Evolutionary conservation across 345 rosid species (phyloP), one percentile per base, ranked within the genome.

Genomic region (Microcos paniculata): DNA sequence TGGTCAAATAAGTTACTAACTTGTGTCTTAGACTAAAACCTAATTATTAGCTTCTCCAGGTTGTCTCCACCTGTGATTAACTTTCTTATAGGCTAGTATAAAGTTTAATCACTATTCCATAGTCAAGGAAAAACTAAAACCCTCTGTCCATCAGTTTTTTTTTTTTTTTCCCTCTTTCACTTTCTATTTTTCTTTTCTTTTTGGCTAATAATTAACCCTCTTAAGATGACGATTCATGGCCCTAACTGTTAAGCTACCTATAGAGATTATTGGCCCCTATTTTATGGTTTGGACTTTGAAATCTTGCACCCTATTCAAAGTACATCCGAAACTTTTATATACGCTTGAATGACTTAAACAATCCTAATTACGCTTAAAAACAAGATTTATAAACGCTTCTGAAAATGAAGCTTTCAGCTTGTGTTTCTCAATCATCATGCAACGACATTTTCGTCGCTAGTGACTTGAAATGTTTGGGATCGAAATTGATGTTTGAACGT

Each of bases 271-370:
- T 64, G 48, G 66, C 59, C 86, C 92, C 21, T 70, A 79, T 85
- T 83, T 88, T 83, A 73, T 66, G 94, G 92, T 81, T 84, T 82
- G 79, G 86, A 87, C 90, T 90, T 88, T 84, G 94, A 90, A 90
- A 66, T 77, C n/a, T 38, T 88, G 94, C 85, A 71, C 74, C 86
- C 90, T 38, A 62, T 85, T 90, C 89, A 82, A 86, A 83, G 77
- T 76, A 86, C 90, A 73, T 1, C 16, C 9, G 45, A 23, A 3
- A 2, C 6, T 69, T 30, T 49, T 49, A 69, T 67, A 49, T 59
- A 15, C 38, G 31, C 70, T 62, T 48, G 7, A 43, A 62, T 46
- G 69, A 73, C 70, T 13, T 45, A 23, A 72, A 1, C 56, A 8
- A 30, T 43, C 24, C 15, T 62, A 21, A 48, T 48, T 48, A 49